Evolutionary conservation across 2,329 filamentous ascomycete species (phyloP).

Genomic region (Tolypocladium endophyticum): DNA sequence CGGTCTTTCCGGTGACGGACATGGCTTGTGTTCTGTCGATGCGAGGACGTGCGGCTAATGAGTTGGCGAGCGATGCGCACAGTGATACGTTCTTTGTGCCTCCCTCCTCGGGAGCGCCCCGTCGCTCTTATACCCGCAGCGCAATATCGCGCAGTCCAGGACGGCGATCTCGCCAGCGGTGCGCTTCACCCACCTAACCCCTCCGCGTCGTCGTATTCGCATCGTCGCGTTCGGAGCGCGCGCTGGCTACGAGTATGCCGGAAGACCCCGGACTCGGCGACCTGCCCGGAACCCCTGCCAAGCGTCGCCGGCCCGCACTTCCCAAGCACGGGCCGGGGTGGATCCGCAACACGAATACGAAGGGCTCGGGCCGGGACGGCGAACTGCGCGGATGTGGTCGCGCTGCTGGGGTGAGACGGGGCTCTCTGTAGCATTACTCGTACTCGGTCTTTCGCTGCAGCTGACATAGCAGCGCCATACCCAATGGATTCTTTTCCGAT

Average conservation of each 20-base stretch:
- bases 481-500: too few species aligned
- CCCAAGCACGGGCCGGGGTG: not conserved
- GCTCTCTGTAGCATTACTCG: too few species aligned
- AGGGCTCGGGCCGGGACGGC: not conserved
- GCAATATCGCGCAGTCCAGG: not conserved
- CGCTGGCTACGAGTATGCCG: too few species aligned
- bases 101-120: not conserved
- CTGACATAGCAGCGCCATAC: too few species aligned
- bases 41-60: not conserved
- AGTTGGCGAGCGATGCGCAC: too few species aligned
- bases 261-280: not conserved
- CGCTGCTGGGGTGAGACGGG: too few species aligned
- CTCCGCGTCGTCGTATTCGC: not conserved
- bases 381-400: too few species aligned
- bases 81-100: not conserved
- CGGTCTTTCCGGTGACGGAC: conserved; percentile 12
- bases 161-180: not conserved
- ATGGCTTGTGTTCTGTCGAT: not conserved
- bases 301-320: not conserved
- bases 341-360: not conserved
- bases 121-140: not conserved
- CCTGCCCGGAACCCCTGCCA: not conserved
- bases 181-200: not conserved
- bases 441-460: too few species aligned
- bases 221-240: too few species aligned